A percentile compares a stretch with the other conserved stretches of the same genome.
These are phyloP conservation scores for Cryptococcus sp. DNA, from an alignment of 1,284 basidiomycete genomes.

Conservation along the genomic window DNA sequence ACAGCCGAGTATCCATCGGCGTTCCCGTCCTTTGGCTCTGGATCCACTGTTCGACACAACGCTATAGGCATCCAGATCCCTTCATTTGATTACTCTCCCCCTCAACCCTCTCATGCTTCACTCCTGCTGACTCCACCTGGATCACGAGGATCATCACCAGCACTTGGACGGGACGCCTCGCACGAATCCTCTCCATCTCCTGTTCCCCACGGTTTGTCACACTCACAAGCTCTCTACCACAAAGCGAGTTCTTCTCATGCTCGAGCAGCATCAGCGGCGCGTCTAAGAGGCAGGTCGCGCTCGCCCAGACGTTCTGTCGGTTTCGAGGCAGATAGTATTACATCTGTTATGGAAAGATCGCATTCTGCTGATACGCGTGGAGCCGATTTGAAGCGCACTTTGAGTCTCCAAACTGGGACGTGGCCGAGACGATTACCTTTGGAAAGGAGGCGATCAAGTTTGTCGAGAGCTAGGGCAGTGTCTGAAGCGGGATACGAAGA, in stretches of 20 bases:
- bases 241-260: neutral
- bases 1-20: constrained; percentile 6
- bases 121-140: constrained; percentile 37
- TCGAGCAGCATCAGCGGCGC: constrained; percentile 11
- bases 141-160: constrained; percentile 28
- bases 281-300: constrained; percentile 25
- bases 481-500: constrained; percentile 7
- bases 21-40: neutral
- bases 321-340: constrained; percentile 31
- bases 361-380: constrained; percentile 8
- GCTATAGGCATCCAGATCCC: neutral
- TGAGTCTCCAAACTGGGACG: neutral
- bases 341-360: constrained; percentile 30
- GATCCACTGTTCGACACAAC: neutral
- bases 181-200: neutral
- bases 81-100: constrained; percentile 20
- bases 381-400: constrained; percentile 1
- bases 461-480: constrained; percentile 12
- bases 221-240: neutral
- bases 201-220: neutral
- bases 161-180: neutral
- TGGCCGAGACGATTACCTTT: constrained; percentile 11
- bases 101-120: constrained; percentile 26
- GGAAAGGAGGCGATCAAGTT: constrained; percentile 13
- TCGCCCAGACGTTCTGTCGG: constrained; percentile 23